phyloP scores from a whole-genome alignment of 768 basidiomycete species.

The Tylopilus balloui region DNA sequence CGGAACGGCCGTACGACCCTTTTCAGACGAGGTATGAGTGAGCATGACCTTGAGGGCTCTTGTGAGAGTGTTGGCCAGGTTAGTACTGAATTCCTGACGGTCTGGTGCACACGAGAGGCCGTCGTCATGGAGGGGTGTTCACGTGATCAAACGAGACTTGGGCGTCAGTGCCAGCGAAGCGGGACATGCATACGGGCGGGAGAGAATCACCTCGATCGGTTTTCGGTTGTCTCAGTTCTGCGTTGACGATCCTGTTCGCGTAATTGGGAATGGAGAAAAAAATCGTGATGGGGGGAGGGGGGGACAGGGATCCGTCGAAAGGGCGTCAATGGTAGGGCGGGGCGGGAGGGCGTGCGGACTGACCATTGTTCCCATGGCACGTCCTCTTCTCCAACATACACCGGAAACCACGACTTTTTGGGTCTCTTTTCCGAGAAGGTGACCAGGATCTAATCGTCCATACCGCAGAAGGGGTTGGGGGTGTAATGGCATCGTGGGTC shows the following conservation, averaged over 20 bases:
- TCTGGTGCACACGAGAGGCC: no score
- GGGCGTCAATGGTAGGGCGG: background rate
- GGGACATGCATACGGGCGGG: no score
- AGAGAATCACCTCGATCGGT: constrained; percentile 62
- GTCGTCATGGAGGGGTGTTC: no score
- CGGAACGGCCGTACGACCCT: constrained; percentile 69
- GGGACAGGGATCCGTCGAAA: no score
- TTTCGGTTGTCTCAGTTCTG: constrained; percentile 70
- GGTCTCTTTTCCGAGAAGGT: constrained; percentile 74
- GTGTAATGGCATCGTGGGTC: constrained; percentile 17
- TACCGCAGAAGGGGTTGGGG: background rate
- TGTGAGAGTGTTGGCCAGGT: constrained; percentile 57
- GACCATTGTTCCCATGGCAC: constrained; percentile 88
- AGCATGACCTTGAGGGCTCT: constrained; percentile 69
- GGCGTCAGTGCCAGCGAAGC: background rate
- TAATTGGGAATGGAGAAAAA: no score
- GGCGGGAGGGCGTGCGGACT: constrained; percentile 6
- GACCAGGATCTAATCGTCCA: constrained; percentile 62
- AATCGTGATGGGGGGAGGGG: no score
- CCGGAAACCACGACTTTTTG: constrained; percentile 76
- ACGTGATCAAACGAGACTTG: no score
- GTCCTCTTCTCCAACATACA: constrained; percentile 71
- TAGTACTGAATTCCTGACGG: constrained; percentile 49
- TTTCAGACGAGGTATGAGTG: constrained; percentile 72
- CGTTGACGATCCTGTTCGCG: constrained; percentile 64